Percentiles rank a stretch among this genome's conserved stretches.
phyloP scores from a whole-genome alignment of 805 yeast genomes.

The Saccharomyces kudriavzevii region DNA sequence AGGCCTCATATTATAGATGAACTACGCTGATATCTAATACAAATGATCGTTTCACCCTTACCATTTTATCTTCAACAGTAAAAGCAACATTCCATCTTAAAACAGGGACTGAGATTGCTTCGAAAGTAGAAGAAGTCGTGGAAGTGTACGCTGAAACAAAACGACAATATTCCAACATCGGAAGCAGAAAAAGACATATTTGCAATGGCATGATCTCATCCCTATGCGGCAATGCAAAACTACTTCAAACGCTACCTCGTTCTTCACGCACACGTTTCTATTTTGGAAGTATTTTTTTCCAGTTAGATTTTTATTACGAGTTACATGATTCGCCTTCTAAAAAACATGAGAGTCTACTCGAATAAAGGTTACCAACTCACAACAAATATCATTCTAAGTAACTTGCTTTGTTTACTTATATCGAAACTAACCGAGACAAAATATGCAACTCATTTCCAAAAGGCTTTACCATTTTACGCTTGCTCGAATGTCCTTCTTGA shows the following conservation, averaged over 20 bases:
- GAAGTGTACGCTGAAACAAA: too few relatives aligned
- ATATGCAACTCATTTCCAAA: background rate
- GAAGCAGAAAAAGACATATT: background rate
- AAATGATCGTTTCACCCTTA: background rate
- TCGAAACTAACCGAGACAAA: background rate
- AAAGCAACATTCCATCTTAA: background rate
- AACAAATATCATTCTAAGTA: background rate
- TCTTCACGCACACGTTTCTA: background rate
- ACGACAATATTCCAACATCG: too few relatives aligned
- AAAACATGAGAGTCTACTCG: background rate
- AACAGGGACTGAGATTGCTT: background rate
- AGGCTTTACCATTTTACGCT: background rate
- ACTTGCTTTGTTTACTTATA: background rate
- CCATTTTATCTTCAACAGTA: background rate
- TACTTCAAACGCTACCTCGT: background rate
- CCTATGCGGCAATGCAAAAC: background rate
- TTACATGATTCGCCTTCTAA: background rate
- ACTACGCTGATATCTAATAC: background rate
- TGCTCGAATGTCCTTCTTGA: conserved; percentile 13
- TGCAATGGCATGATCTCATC: background rate
- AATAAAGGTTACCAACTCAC: background rate
- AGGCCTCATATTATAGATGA: background rate
- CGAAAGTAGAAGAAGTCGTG: background rate
- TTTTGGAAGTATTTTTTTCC: background rate
- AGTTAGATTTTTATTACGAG: background rate